Conservation (phyloP, 202 grass and related monocot species). For the Schoenoplectus tabernaemontani region DNA sequence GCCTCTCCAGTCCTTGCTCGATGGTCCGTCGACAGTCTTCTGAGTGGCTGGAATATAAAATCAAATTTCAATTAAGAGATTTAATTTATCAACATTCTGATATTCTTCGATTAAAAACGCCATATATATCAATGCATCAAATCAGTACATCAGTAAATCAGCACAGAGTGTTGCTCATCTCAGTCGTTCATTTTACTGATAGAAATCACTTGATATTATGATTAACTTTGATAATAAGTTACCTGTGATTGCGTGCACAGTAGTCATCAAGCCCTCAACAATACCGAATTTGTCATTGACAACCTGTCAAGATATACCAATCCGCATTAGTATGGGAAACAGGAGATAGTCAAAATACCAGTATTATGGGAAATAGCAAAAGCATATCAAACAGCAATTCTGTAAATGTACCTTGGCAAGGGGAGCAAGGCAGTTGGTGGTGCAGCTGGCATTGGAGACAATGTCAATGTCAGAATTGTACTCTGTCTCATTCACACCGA, state of each 20-base stretch:
- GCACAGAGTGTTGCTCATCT: too few relatives aligned
- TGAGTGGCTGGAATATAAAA: slow-evolving; percentile 51
- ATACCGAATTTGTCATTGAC: slow-evolving; percentile 77
- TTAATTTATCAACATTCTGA: background rate
- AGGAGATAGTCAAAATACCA: background rate
- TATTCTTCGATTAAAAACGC: too few relatives aligned
- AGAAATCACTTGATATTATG: too few relatives aligned
- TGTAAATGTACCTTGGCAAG: slow-evolving; percentile 53
- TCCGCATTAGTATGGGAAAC: too few relatives aligned
- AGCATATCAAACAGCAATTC: background rate
- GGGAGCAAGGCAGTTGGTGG: slow-evolving; percentile 89
- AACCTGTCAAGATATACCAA: slow-evolving; percentile 32
- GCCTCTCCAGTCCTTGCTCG: slow-evolving; percentile 97
- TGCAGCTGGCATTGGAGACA: slow-evolving; percentile 96
- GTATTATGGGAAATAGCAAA: background rate
- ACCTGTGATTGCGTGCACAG: slow-evolving; percentile 90
- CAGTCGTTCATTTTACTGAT: too few relatives aligned
- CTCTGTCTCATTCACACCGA: slow-evolving; percentile 76
- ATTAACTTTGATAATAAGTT: background rate
- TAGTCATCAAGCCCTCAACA: slow-evolving; percentile 84
- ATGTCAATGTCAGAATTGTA: slow-evolving; percentile 70
- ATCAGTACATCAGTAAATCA: too few relatives aligned
- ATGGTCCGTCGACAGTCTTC: slow-evolving; percentile 87
- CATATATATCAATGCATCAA: too few relatives aligned
- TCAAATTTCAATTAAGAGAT: background rate